Percentiles rank a stretch among this genome's conserved stretches.
phyloP scores from a whole-genome alignment of 2,329 filamentous ascomycete species.

The Orbilia oligospora region DNA sequence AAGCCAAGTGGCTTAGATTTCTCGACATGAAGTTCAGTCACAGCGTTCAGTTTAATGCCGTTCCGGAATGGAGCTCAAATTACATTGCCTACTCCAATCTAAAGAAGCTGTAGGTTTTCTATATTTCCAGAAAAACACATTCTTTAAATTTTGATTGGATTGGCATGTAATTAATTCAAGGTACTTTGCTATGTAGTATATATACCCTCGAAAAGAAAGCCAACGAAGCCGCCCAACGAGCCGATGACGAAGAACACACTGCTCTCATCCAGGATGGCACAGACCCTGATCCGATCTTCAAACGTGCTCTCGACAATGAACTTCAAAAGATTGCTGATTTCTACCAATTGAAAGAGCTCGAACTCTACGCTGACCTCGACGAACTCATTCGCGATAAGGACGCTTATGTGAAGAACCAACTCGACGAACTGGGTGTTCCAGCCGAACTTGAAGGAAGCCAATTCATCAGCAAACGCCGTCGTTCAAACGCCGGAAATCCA shows the following conservation, averaged over 20 bases:
- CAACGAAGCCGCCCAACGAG: conserved; percentile 63
- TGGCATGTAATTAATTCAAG: background rate
- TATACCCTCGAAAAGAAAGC: conserved; percentile 92
- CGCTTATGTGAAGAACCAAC: conserved; percentile 75
- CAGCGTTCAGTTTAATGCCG: conserved; percentile 98
- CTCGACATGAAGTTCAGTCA: conserved; percentile 99
- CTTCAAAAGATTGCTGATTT: conserved; percentile 95
- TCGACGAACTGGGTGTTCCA: conserved; percentile 64
- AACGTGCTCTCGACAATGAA: conserved; percentile 85
- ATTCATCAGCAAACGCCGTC: conserved; percentile 32
- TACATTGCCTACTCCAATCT: conserved; percentile 99
- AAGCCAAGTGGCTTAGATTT: conserved; percentile 71
- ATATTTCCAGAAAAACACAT: background rate
- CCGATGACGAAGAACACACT: conserved; percentile 83
- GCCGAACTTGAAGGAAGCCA: conserved; percentile 56
- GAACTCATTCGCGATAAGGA: conserved; percentile 82
- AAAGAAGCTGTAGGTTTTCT: conserved; percentile 85
- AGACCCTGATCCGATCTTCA: conserved; percentile 86
- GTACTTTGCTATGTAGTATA: conserved; percentile 73
- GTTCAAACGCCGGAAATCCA: background rate
- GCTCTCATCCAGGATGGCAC: conserved; percentile 80
- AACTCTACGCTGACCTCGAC: conserved; percentile 85
- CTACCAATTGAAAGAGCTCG: conserved; percentile 88
- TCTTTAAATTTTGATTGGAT: too few species aligned
- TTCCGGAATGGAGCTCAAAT: conserved; percentile 98